These are phyloP conservation scores for Scutellaria baicalensis DNA, from an alignment of 257 asterid genomes.

Conservation along the genomic window DNA sequence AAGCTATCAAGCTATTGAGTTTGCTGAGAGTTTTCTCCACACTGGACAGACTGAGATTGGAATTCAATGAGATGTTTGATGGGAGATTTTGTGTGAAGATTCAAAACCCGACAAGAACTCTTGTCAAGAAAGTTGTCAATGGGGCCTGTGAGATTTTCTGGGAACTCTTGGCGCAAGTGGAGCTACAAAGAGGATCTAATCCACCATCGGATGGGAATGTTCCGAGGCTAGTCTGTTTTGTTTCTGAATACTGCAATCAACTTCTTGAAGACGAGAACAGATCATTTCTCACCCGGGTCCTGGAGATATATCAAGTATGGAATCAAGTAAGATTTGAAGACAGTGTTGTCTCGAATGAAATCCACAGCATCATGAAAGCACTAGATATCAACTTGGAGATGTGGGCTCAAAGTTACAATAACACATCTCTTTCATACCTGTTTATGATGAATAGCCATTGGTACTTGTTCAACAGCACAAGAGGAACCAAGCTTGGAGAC, in stretches of 20 bases:
- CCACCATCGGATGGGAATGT: conserved; percentile 66
- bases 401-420: conserved; percentile 54
- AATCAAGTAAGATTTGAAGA: conserved; percentile 27
- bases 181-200: conserved; percentile 38
- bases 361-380: conserved; percentile 39
- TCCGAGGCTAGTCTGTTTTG: conserved; percentile 56
- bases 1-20: conserved; percentile 72
- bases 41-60: conserved; percentile 50
- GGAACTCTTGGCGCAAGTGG: conserved; percentile 67
- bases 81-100: conserved; percentile 50
- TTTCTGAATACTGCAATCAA: conserved; percentile 55
- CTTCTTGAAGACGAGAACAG: conserved; percentile 62
- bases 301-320: conserved; percentile 69
- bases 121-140: conserved; percentile 58
- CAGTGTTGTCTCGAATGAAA: conserved; percentile 36
- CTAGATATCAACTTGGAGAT: conserved; percentile 56
- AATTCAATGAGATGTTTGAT: conserved; percentile 63
- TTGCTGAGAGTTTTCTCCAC: conserved; percentile 62
- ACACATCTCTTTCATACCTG: conserved; percentile 37
- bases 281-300: conserved; percentile 41
- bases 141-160: conserved; percentile 60
- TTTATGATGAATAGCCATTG: conserved; percentile 67
- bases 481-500: conserved; percentile 61
- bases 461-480: conserved; percentile 43
- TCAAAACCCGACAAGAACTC: conserved; percentile 55